Evolutionary conservation across 2,329 filamentous ascomycete genomes (phyloP).

Genomic region (Sporothrix pallida): DNA sequence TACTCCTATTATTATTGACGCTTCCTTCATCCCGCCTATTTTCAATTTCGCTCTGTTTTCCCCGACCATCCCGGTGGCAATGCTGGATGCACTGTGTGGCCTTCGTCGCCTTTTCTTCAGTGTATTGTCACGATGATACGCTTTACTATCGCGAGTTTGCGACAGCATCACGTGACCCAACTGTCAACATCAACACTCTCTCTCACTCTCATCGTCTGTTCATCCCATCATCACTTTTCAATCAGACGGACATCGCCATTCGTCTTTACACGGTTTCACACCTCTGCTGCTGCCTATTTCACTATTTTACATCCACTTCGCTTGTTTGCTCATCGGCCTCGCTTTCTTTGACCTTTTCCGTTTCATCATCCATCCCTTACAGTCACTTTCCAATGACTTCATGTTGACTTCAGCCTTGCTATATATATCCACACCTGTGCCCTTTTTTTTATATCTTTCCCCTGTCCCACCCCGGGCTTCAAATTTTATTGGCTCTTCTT

Average conservation of each 20-base stretch:
- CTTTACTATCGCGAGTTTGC: not conserved
- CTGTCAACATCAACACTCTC: not conserved
- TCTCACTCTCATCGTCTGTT: not conserved
- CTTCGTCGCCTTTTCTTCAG: not conserved
- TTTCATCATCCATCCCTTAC: conserved; percentile 5
- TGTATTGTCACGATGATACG: conserved; percentile 6
- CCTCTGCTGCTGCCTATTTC: not conserved
- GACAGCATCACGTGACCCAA: conserved; percentile 7
- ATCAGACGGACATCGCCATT: not conserved
- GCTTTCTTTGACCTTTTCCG: not conserved
- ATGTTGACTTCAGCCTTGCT: not conserved
- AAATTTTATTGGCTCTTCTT: not conserved
- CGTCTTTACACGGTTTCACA: not conserved
- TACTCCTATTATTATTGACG: not conserved
- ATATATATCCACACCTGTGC: not conserved
- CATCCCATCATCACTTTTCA: not conserved
- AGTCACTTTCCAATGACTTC: conserved; percentile 1
- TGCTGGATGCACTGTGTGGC: not conserved
- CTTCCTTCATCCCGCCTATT: not conserved
- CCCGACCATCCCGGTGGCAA: not conserved
- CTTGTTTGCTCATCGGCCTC: not conserved
- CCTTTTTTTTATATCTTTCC: not conserved
- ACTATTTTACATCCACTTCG: not conserved
- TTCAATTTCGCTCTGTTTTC: not conserved
- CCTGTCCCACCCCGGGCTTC: not conserved